Conservation (phyloP, 2,329 filamentous ascomycete species). For the Calonectria ilicicola region DNA sequence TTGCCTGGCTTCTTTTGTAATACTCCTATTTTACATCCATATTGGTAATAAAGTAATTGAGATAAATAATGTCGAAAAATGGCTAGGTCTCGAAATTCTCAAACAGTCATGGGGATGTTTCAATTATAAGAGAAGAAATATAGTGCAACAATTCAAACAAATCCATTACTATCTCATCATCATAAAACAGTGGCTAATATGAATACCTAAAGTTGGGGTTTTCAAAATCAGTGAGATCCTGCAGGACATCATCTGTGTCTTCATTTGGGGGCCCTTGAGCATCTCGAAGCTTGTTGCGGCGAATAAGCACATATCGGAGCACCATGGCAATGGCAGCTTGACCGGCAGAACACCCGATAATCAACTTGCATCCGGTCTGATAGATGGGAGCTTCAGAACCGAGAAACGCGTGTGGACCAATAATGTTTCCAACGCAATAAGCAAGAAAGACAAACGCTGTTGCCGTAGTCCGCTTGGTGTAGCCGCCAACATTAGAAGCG, state of each 20-base stretch:
- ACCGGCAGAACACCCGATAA: constrained; percentile 39
- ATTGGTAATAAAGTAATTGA: too few relatives aligned
- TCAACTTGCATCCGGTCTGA: constrained; percentile 61
- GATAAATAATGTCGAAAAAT: not conserved
- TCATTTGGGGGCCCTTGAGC: constrained; percentile 34
- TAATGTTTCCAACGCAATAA: constrained; percentile 51
- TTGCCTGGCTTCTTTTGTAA: not conserved
- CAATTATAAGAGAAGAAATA: not conserved
- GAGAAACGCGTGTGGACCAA: constrained; percentile 53
- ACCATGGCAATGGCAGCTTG: constrained; percentile 33
- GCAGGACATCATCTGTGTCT: constrained; percentile 31
- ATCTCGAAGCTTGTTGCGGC: constrained; percentile 39
- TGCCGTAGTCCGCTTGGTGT: constrained; percentile 60
- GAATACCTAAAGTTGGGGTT: constrained; percentile 44
- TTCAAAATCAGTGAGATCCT: constrained; percentile 44
- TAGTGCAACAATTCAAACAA: constrained; percentile 7
- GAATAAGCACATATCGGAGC: constrained; percentile 38
- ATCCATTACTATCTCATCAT: constrained; percentile 8
- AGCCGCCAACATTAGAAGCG: constrained; percentile 60
- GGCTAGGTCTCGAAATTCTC: too few relatives aligned
- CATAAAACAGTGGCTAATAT: constrained; percentile 28
- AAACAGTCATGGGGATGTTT: not conserved
- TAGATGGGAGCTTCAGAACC: constrained; percentile 61
- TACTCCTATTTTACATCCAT: too few relatives aligned
- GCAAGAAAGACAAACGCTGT: constrained; percentile 62